These are phyloP conservation scores for Miscanthus lutarioriparius DNA, from an alignment of 176 grass and related monocot species.

Conservation along the genomic window DNA sequence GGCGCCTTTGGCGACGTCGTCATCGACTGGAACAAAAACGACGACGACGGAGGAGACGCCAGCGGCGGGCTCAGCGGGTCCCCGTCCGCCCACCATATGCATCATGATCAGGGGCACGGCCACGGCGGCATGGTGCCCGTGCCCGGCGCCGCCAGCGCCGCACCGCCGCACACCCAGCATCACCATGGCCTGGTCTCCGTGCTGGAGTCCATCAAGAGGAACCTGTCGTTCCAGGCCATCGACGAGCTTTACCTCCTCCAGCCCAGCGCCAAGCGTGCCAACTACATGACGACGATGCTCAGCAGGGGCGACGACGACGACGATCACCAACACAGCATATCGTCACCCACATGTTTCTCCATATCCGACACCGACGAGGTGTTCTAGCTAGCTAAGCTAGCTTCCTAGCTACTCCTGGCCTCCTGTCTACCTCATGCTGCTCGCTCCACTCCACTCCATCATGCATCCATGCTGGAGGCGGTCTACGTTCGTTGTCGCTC, in stretches of 20 bases:
- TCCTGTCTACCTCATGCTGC: too few species aligned
- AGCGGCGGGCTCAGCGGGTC: background rate
- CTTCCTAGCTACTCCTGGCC: too few species aligned
- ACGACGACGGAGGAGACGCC: background rate
- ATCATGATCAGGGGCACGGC: too few species aligned
- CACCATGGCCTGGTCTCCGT: slow-evolving; percentile 27
- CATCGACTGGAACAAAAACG: background rate
- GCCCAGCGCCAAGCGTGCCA: slow-evolving; percentile 14
- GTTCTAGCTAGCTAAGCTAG: background rate
- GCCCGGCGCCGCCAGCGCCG: too few species aligned
- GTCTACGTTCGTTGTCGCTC: too few species aligned
- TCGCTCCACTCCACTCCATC: too few species aligned
- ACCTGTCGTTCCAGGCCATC: slow-evolving; percentile 46
- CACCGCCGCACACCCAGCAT: too few species aligned
- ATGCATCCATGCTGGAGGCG: too few species aligned
- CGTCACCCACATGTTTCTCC: background rate
- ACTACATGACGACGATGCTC: background rate
- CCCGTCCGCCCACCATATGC: background rate
- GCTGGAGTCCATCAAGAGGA: slow-evolving; percentile 49
- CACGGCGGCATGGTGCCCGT: too few species aligned
- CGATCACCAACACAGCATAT: too few species aligned
- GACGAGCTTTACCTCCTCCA: slow-evolving; percentile 42
- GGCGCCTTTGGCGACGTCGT: background rate
- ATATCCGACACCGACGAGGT: slow-evolving; percentile 14
- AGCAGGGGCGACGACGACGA: background rate